Evolutionary conservation across 768 basidiomycete genomes (phyloP).

Genomic region (Calocera cornea): DNA sequence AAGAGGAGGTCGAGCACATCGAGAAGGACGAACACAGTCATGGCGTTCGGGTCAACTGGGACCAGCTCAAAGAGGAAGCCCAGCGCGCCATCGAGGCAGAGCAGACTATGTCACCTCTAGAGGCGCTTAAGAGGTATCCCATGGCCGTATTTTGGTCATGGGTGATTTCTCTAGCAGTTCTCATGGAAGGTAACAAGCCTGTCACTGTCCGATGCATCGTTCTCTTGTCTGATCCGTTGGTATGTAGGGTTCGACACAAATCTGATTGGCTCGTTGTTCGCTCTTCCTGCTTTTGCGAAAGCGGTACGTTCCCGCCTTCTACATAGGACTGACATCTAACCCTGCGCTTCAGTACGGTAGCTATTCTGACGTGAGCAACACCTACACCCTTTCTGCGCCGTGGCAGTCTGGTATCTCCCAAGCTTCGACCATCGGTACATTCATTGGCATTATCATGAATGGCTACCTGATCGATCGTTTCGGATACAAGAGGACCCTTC

Average conservation of each 20-base stretch:
- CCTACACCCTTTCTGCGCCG: conserved; percentile 23
- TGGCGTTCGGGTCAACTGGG: not conserved
- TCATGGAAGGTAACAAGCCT: not conserved
- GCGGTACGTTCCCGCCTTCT: not conserved
- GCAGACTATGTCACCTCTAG: not conserved
- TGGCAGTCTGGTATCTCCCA: conserved; percentile 29
- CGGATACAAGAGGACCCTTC: conserved; percentile 23
- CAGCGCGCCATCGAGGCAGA: not conserved
- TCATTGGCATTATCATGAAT: conserved; percentile 13
- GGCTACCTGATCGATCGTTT: conserved; percentile 21
- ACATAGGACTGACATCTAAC: not conserved
- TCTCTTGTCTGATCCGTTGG: not conserved
- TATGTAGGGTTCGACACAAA: not conserved
- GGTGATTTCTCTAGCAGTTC: not conserved
- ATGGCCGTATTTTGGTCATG: not conserved
- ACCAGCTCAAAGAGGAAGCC: not conserved
- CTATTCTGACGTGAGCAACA: not conserved
- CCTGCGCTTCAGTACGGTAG: not conserved
- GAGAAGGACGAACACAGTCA: not conserved
- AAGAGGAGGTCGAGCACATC: not conserved
- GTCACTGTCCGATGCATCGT: not conserved
- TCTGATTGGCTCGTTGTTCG: not conserved
- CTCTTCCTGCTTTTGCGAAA: not conserved
- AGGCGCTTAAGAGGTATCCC: not conserved
- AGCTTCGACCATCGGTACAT: conserved; percentile 15